These are phyloP conservation scores for Chalciporus sp. DNA, from an alignment of 1,284 basidiomycete genomes.

Conservation along the genomic window DNA sequence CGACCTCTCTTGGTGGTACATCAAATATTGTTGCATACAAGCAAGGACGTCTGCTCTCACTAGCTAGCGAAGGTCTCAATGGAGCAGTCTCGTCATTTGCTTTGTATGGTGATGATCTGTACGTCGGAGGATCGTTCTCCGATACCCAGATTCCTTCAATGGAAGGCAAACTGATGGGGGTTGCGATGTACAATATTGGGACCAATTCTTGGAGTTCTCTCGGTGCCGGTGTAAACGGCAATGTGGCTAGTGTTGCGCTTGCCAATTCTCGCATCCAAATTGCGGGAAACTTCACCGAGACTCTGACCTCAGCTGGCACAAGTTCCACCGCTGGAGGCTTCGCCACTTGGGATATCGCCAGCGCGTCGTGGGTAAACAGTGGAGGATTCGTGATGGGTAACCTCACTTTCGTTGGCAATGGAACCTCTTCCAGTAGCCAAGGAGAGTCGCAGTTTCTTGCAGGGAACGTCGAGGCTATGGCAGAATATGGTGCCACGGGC, in stretches of 20 bases:
- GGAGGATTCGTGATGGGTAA: conserved; percentile 77
- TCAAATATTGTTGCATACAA: conserved; percentile 79
- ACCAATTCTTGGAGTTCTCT: conserved; percentile 73
- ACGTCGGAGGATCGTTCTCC: conserved; percentile 85
- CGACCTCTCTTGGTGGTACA: conserved; percentile 55
- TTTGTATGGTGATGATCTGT: conserved; percentile 65
- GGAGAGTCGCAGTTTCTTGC: conserved; percentile 58
- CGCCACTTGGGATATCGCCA: conserved; percentile 75
- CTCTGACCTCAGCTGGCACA: conserved; percentile 43
- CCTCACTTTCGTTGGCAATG: conserved; percentile 72
- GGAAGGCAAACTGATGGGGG: conserved; percentile 55
- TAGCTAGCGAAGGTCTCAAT: conserved; percentile 71
- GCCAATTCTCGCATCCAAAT: conserved; percentile 60
- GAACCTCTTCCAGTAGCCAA: conserved; percentile 44
- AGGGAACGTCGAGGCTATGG: conserved; percentile 58
- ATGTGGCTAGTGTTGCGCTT: conserved; percentile 64
- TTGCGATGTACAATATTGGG: conserved; percentile 78
- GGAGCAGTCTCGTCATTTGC: conserved; percentile 72
- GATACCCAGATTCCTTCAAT: conserved; percentile 62
- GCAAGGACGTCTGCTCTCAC: conserved; percentile 53
- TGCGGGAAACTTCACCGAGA: conserved; percentile 74
- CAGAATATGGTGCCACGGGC: conserved; percentile 69
- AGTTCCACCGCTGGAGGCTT: conserved; percentile 61
- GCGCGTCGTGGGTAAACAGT: conserved; percentile 67
- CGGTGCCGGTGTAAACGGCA: conserved; percentile 77